Base-by-base conservation (phyloP, 1,284 basidiomycete genomes). In the Entoloma clypeatum region DNA sequence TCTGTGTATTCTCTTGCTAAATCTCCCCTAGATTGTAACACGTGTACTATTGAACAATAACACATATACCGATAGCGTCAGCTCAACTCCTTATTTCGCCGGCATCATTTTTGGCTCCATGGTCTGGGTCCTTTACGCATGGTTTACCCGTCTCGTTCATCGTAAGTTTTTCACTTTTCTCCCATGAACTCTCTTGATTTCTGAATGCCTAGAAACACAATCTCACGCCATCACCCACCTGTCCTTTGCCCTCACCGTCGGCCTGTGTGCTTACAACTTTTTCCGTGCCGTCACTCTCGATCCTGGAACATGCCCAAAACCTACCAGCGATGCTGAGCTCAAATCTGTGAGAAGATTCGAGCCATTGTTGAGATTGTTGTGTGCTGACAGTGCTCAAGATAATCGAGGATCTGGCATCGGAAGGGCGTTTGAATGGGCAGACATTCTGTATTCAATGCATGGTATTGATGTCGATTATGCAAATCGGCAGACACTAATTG, bases 371-470 rank as follows among this genome's bases (percentile, higher is more conserved):
- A 49, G 3, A 19, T n/a, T 43, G 34, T 40, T 17, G 8, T 13
- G 18, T 41, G 22, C 33, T 25, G 13, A 29, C 10, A 11, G 14
- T 29, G 17, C 19, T 7, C 4, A 14, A 92, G 88, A 78, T 87
- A 32, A 84, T 97, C 36, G 92, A 96, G 58, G 88, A 92, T 19
- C 71, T 99, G 11, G 90, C 92, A 8, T 86, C 87, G 11, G 79
- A 86, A 53, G 92, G 92, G 3, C 71, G 84, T 21, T 67, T 99
- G 21, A 98, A 97, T 63, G 94, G 95, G 1, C 91, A 93, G 57
- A 92, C 90, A 8, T 98, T 96, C 64, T 99, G 96, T 60, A 87
- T 98, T 39, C 75, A 84, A 39, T 99, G 95, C 65, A 89, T 99
- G 88, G 82, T 79, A 49, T 11, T 27, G 5, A 34, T 21, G 36